Conservation (phyloP, 805 yeast species). For the Blastobotrys robertii region DNA sequence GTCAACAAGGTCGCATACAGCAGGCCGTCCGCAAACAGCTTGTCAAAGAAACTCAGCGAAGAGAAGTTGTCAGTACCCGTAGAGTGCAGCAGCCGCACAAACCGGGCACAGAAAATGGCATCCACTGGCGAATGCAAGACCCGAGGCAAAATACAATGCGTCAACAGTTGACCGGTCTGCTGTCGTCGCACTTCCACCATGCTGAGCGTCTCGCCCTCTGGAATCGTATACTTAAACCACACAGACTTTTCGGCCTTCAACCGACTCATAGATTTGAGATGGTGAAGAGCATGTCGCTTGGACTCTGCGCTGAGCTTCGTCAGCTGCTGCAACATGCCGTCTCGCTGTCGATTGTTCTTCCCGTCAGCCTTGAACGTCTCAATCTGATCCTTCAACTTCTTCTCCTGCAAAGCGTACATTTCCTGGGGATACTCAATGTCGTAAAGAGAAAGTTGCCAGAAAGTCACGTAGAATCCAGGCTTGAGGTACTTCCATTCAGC, state of each 20-base stretch:
- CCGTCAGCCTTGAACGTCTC: conserved; percentile 37
- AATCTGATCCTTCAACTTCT: conserved; percentile 28
- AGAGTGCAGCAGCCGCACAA: conserved; percentile 43
- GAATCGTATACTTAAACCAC: conserved; percentile 21
- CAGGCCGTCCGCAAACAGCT: conserved; percentile 39
- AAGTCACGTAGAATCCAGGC: conserved; percentile 42
- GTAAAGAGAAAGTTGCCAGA: conserved; percentile 67
- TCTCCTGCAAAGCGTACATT: conserved; percentile 41
- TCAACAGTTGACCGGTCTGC: conserved; percentile 35
- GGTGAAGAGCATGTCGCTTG: conserved; percentile 36
- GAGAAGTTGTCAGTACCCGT: conserved; percentile 32
- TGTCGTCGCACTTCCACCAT: conserved; percentile 8
- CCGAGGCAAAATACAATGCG: conserved; percentile 66
- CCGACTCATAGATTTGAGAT: conserved; percentile 24
- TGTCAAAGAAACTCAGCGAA: conserved; percentile 33
- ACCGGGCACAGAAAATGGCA: conserved; percentile 59
- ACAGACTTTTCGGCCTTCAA: conserved; percentile 21
- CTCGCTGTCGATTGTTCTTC: conserved; percentile 7
- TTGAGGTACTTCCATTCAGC: conserved; percentile 21
- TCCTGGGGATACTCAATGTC: conserved; percentile 50
- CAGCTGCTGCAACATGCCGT: conserved; percentile 1
- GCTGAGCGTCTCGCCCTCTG: background rate
- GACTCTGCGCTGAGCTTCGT: conserved; percentile 28
- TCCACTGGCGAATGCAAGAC: conserved; percentile 72
- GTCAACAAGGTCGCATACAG: conserved; percentile 55